Evolutionary conservation across 208 protist species (phyloP).

Genomic region (Leishmania guyanensis): DNA sequence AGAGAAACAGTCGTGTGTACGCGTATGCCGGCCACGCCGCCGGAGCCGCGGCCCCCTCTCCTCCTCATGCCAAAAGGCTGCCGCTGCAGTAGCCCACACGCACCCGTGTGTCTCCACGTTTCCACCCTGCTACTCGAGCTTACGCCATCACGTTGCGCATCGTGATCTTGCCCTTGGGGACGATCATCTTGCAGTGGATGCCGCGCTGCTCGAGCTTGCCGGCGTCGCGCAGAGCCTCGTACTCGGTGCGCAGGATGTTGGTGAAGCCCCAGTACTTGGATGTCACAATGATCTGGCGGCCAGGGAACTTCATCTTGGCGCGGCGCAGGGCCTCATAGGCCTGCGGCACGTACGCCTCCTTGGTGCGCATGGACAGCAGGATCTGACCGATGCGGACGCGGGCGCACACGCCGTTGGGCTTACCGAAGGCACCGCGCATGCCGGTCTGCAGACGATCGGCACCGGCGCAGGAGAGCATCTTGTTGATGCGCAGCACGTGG

Average conservation of each 20-base stretch:
- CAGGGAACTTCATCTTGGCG: slow-evolving; percentile 12
- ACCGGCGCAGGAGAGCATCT: no score
- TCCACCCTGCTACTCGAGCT: background rate
- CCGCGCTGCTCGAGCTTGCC: slow-evolving; percentile 75
- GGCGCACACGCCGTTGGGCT: no score
- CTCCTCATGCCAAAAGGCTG: background rate
- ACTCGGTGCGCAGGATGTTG: slow-evolving; percentile 74
- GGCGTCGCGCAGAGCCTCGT: slow-evolving; percentile 60
- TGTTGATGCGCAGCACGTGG: no score
- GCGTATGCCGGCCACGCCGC: background rate
- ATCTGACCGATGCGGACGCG: no score
- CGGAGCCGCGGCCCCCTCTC: background rate
- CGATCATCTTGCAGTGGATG: slow-evolving; percentile 75
- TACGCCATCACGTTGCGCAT: slow-evolving; percentile 64
- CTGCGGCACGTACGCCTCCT: no score
- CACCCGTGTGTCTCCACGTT: background rate
- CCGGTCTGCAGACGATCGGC: no score
- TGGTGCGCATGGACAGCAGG: no score
- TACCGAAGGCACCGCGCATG: slow-evolving; percentile 7
- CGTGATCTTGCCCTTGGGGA: slow-evolving; percentile 83
- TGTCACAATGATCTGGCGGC: slow-evolving; percentile 74
- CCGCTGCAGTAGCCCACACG: background rate
- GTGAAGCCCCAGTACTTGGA: slow-evolving; percentile 91
- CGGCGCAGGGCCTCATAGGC: no score
- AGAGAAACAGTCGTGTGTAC: background rate